Percentiles rank a stretch among this genome's conserved stretches.
Evolutionary conservation across 768 basidiomycete species (phyloP).

Genomic region (Serendipita vermifera): DNA sequence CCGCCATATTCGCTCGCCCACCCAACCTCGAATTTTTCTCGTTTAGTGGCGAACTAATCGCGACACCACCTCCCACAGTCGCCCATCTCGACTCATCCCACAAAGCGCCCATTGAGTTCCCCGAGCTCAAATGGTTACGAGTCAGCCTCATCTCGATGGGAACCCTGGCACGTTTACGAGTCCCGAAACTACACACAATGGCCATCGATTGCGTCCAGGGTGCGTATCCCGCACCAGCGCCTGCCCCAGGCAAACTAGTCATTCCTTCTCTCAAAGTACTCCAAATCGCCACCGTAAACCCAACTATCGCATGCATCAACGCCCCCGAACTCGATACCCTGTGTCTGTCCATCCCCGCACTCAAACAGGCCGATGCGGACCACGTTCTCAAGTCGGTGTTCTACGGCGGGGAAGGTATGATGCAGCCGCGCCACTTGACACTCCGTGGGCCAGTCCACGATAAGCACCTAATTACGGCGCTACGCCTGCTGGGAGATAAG

Average conservation of each 20-base stretch:
- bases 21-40: not conserved
- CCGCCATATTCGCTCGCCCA: not conserved
- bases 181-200: not conserved
- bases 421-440: not conserved
- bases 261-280: slow-evolving; percentile 1
- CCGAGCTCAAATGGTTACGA: not conserved
- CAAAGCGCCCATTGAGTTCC: not conserved
- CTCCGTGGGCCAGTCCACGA: not conserved
- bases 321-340: slow-evolving; percentile 1
- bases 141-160: slow-evolving; percentile 6
- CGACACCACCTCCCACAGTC: no score
- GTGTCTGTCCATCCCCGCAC: not conserved
- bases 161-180: not conserved
- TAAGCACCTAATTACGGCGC: not conserved
- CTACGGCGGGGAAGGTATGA: not conserved
- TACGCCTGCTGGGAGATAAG: not conserved
- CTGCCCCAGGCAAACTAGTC: not conserved
- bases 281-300: slow-evolving; percentile 1
- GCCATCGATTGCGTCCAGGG: not conserved
- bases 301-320: not conserved
- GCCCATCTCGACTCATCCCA: not conserved
- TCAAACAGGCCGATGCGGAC: slow-evolving; percentile 5
- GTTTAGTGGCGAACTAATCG: not conserved
- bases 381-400: not conserved
- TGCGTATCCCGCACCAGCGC: not conserved